phyloP scores from a whole-genome alignment of 176 grass and related monocot genomes.

The Phragmites australis region DNA sequence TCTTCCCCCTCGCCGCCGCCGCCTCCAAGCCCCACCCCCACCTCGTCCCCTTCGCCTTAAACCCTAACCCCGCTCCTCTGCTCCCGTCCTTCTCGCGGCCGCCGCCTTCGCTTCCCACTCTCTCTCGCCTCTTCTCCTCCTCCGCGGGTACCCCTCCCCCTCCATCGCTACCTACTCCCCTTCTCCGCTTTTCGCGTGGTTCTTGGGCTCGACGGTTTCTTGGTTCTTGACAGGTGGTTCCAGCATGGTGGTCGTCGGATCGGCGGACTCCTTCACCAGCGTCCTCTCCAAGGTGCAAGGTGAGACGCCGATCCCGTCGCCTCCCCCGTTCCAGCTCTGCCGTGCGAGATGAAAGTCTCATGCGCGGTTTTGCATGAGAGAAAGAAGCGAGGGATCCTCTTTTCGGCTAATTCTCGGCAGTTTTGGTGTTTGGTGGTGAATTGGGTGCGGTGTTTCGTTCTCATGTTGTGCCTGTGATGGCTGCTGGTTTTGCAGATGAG shows the following conservation, averaged over 20 bases:
- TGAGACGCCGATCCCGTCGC: constrained; percentile 8
- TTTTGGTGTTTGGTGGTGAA: background rate
- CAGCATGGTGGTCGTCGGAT: constrained; percentile 34
- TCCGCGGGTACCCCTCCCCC: constrained; percentile 12
- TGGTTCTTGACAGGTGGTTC: constrained; percentile 24
- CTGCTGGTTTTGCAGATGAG: constrained; percentile 43
- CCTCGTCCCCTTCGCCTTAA: constrained; percentile 18
- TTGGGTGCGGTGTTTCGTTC: background rate
- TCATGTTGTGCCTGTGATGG: background rate
- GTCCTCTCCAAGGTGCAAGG: constrained; percentile 54
- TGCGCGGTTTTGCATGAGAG: no score
- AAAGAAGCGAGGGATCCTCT: no score
- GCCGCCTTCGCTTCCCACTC: background rate
- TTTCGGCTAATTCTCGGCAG: background rate
- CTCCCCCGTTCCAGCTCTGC: background rate
- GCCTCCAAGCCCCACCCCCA: background rate
- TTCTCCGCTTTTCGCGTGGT: background rate
- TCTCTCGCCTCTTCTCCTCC: constrained; percentile 41
- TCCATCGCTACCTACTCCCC: background rate
- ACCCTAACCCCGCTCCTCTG: constrained; percentile 27
- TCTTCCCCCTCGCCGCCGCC: constrained; percentile 27
- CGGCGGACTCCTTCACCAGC: constrained; percentile 36
- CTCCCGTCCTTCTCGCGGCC: background rate
- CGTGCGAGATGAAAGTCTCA: no score
- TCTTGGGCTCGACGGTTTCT: background rate